Percentiles rank a stretch among this genome's conserved stretches.
These are phyloP conservation scores for Volvariella surrecta DNA, from an alignment of 1,284 basidiomycete species.

Conservation along the genomic window DNA sequence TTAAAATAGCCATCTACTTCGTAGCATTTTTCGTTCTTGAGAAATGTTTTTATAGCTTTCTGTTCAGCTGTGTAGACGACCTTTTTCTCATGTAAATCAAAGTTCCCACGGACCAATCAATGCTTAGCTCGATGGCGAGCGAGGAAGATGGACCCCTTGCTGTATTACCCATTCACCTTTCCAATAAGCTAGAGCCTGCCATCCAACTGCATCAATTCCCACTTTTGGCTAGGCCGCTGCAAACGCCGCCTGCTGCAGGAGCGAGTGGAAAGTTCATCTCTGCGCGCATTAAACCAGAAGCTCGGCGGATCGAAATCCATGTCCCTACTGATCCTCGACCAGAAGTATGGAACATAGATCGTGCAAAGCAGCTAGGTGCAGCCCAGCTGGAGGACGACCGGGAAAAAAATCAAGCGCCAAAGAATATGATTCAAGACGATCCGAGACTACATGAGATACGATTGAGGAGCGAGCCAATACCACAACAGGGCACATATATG, in stretches of 20 bases:
- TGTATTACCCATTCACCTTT: conserved; percentile 62
- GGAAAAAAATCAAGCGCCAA: conserved; percentile 59
- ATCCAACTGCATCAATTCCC: conserved; percentile 76
- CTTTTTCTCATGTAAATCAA: too few relatives aligned
- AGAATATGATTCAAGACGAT: conserved; percentile 45
- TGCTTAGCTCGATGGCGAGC: conserved; percentile 18
- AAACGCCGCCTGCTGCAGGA: conserved; percentile 63
- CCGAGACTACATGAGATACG: conserved; percentile 58
- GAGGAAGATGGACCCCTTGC: conserved; percentile 55
- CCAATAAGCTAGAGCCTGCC: conserved; percentile 48
- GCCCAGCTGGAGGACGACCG: conserved; percentile 63
- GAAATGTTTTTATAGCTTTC: too few relatives aligned
- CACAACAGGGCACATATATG: conserved; percentile 57
- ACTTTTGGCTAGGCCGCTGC: conserved; percentile 60
- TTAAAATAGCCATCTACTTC: too few relatives aligned
- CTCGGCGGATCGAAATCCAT: conserved; percentile 62
- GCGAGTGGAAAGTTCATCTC: conserved; percentile 66
- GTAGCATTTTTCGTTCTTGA: too few relatives aligned
- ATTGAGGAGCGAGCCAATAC: conserved; percentile 62
- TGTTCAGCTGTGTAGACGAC: too few relatives aligned
- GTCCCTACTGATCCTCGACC: conserved; percentile 66
- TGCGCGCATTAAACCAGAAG: conserved; percentile 58
- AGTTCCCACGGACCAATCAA: too few relatives aligned
- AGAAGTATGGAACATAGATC: conserved; percentile 71
- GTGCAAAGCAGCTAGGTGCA: conserved; percentile 52